These are phyloP conservation scores for Ceratorhiza oryzae-sativae DNA, from an alignment of 1,284 basidiomycete species.

Conservation along the genomic window DNA sequence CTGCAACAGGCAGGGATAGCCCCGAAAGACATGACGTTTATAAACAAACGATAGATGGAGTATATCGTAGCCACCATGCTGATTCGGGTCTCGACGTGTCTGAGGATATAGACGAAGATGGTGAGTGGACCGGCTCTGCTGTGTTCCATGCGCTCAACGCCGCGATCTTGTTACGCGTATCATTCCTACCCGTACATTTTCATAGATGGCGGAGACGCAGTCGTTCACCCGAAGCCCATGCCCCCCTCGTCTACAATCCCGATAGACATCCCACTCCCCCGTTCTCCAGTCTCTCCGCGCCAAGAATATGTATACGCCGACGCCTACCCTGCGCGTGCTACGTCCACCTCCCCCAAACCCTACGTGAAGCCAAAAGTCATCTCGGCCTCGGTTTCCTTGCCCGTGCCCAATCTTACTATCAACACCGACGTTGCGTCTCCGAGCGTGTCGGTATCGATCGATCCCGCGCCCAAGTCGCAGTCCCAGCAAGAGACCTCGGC, in stretches of 20 bases:
- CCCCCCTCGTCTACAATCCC: neutral
- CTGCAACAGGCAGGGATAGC: neutral
- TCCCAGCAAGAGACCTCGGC: neutral
- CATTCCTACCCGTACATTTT: too few relatives aligned
- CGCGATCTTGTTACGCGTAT: conserved; percentile 53
- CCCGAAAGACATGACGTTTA: neutral
- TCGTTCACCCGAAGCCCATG: neutral
- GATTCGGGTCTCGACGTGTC: conserved; percentile 34
- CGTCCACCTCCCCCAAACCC: conserved; percentile 5
- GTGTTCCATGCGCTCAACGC: neutral
- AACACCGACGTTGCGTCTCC: conserved; percentile 10
- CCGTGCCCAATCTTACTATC: conserved; percentile 22
- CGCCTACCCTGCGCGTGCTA: neutral
- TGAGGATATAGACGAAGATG: conserved; percentile 26
- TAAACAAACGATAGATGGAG: neutral
- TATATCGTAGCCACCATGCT: conserved; percentile 21
- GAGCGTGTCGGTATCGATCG: neutral
- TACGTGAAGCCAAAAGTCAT: conserved; percentile 31
- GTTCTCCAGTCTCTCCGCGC: neutral
- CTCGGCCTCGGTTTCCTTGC: conserved; percentile 22
- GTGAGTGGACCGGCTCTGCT: conserved; percentile 18
- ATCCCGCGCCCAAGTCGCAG: conserved; percentile 3
- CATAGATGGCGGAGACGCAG: neutral
- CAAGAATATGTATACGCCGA: conserved; percentile 27
- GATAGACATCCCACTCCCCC: neutral